These are phyloP conservation scores for Dothidotthia symphoricarpi DNA, from an alignment of 2,329 filamentous ascomycete species.

Conservation along the genomic window DNA sequence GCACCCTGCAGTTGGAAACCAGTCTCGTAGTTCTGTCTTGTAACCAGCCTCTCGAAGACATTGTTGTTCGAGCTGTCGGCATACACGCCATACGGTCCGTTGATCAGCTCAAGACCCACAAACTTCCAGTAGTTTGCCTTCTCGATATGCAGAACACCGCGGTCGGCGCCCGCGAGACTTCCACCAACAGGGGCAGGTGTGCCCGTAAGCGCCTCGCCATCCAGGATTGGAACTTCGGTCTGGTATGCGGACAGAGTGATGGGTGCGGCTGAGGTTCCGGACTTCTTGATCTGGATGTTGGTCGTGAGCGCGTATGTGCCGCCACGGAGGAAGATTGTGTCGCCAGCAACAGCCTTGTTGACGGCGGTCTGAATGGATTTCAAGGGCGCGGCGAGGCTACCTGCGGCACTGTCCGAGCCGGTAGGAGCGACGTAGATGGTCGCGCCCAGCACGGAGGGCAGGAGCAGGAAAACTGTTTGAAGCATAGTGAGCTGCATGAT, in stretches of 20 bases:
- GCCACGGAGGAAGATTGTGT: conserved; percentile 47
- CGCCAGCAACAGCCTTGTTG: conserved; percentile 48
- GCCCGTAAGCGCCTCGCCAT: conserved; percentile 45
- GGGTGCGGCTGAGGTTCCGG: conserved; percentile 42
- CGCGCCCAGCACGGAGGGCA: conserved; percentile 14
- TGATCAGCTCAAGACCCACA: conserved; percentile 41
- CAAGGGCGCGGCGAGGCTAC: conserved; percentile 44
- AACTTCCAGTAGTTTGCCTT: conserved; percentile 50
- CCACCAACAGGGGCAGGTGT: conserved; percentile 47
- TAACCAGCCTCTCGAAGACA: conserved; percentile 39
- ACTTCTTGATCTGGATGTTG: conserved; percentile 49
- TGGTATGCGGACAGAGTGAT: conserved; percentile 47
- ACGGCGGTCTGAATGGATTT: conserved; percentile 51
- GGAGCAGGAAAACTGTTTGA: conserved; percentile 11
- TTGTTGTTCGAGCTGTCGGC: conserved; percentile 38
- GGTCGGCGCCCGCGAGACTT: conserved; percentile 43
- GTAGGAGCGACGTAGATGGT: conserved; percentile 50
- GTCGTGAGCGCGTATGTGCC: conserved; percentile 49
- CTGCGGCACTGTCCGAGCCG: conserved; percentile 42
- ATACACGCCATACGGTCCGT: conserved; percentile 44
- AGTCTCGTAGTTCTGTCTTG: conserved; percentile 44
- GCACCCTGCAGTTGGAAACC: conserved; percentile 42
- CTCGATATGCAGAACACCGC: conserved; percentile 52
- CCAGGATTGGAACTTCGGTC: conserved; percentile 47
- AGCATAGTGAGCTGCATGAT: conserved; percentile 11